Base-by-base conservation (phyloP, 805 yeast genomes). In the Candida boidinii region DNA sequence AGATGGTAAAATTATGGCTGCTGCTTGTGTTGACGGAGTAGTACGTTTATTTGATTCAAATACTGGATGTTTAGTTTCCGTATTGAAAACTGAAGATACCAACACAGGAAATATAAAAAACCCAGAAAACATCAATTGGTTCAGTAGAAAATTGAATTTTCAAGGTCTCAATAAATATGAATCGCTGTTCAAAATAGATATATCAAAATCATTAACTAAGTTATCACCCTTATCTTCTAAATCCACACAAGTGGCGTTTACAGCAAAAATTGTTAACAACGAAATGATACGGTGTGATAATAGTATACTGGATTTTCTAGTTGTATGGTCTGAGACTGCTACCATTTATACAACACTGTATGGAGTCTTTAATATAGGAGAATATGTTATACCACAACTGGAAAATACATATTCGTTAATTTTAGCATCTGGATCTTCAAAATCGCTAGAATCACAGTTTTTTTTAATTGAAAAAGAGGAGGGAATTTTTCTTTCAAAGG, bases 331-430 rank as follows among this genome's bases (percentile, higher is more conserved):
- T 4, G 47, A 43, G n/a, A 41, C 31, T 23, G 53, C 49, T 7
- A 12, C 28, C 2, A 31, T 51, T 8, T 41, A 51, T 7, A 35
- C 53, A 7, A 47, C 57, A 2, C 39, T 58, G n/a, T 52, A 51
- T 30, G 61, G 61, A n/a, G 43, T 55, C 13, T 58, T 56, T 39
- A 46, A 51, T 4, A 40, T 57, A 15, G 58, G 53, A 20, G 41
- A 48, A 14, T 45, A 41, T 29, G 41, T 41, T 28, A 27, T 48
- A 17, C 41, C 46, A 2, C 45, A 36, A 20, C 33, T 42, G 16
- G 26, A 30, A 27, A 33, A 34, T 13, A 26, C 39, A 4, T 41
- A 41, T 35, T 43, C 42, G 10, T 33, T 37, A 19, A 40, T 45
- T 7, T 26, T 42, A 5, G 27, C 39, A 17, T 42, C 46, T 2